Base-by-base conservation (phyloP, 768 basidiomycete genomes). In the Podaxis rugospora region DNA sequence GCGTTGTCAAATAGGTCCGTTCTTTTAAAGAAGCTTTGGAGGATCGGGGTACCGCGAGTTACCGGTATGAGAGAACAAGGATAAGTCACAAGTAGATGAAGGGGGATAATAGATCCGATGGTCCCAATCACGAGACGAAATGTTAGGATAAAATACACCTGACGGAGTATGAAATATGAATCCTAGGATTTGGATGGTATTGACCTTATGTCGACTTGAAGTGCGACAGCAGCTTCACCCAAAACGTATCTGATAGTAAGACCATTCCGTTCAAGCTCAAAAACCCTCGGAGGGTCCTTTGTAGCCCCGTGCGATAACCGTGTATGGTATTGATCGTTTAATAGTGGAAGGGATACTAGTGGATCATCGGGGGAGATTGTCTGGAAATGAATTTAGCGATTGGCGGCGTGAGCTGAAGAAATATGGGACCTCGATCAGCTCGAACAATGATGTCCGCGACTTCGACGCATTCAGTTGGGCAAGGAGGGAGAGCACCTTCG, bases 171-270 rank as follows among this genome's bases (percentile, higher is more conserved):
- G 55, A 47, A 40, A 40, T 9, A 25, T 42, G 57, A 59, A 59
- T 59, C 57, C 57, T 51, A 40, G 57, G 57, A 59, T 59, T 59
- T 59, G 49, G 52, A 52, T n/a, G 36, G 21, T 39, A 42, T n/a
- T 3, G 21, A 25, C 32, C 32, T 51, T 50, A 27, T 59, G 49
- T 10, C 9, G 28, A 25, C 9, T 35, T 21, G 11, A 9, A 39
- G 21, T 14, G 1, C 9, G 21, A 13, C 39, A 13, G 25, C 42
- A 5, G 9, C 11, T 23, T n/a, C 21, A 16, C 27, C 23, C 37
- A 42, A 28, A 28, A n/a, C 27, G 25, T 32, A 51, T 10, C 16
- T 9, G 32, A 32, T 52, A n/a, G n/a, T 16, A 18, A 44, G n/a
- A 6, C 18, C 42, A 16, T 44, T 16, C 18, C 39, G 16, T 40